phyloP scores from a whole-genome alignment of 768 basidiomycete species.

The Trametes cubensis region DNA sequence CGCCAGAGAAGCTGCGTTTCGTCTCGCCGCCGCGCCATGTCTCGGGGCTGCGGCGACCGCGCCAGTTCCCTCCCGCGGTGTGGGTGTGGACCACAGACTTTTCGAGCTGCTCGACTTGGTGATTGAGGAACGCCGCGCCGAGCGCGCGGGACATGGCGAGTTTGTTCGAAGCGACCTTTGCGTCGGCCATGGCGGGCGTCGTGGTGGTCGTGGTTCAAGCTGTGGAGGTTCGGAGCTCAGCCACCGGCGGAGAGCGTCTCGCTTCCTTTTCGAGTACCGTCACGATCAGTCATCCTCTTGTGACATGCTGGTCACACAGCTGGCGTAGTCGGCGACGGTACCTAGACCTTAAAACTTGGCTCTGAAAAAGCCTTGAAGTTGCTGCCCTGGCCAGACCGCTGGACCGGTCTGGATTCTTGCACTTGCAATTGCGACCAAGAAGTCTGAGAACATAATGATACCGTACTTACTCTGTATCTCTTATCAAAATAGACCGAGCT shows the following conservation, averaged over 20 bases:
- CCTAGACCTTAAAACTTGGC: too few species aligned
- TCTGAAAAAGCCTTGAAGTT: too few species aligned
- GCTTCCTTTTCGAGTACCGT: constrained; percentile 1
- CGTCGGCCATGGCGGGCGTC: constrained; percentile 22
- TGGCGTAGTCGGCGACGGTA: too few species aligned
- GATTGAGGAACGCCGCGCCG: constrained; percentile 83
- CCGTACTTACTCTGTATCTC: too few species aligned
- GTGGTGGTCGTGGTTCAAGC: constrained; percentile 15
- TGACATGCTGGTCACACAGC: constrained; percentile 1
- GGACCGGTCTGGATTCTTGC: neutral
- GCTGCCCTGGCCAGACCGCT: too few species aligned
- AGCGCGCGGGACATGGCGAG: constrained; percentile 85
- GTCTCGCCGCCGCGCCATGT: constrained; percentile 57
- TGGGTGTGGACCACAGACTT: constrained; percentile 69
- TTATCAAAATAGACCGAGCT: too few species aligned
- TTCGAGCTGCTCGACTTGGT: constrained; percentile 88
- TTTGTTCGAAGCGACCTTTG: constrained; percentile 46
- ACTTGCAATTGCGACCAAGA: too few species aligned
- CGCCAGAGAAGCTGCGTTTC: constrained; percentile 36
- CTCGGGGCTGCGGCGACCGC: constrained; percentile 42
- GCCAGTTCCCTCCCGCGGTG: constrained; percentile 59
- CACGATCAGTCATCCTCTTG: constrained; percentile 3
- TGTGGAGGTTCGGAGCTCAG: constrained; percentile 8
- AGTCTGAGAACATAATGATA: too few species aligned
- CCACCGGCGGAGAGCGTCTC: neutral